Percentiles rank a stretch among this genome's conserved stretches.
These are phyloP conservation scores for Viridothelium virens DNA, from an alignment of 495 filamentous ascomycete species.

Conservation along the genomic window DNA sequence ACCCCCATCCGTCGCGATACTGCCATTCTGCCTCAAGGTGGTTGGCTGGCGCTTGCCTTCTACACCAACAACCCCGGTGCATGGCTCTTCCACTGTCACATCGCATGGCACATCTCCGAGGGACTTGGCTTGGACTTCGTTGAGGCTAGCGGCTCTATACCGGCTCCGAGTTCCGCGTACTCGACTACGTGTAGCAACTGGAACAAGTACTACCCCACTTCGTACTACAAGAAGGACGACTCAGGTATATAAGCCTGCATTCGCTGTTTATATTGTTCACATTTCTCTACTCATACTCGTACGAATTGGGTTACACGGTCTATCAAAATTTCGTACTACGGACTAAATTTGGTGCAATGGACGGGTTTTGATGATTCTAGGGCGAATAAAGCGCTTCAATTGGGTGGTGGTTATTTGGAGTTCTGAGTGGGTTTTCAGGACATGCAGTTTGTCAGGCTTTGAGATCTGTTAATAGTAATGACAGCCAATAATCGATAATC, in stretches of 20 bases:
- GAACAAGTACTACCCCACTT: conserved; percentile 20
- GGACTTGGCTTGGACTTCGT: conserved; percentile 34
- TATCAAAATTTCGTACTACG: conserved; percentile 4
- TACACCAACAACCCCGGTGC: conserved; percentile 34
- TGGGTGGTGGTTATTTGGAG: not conserved
- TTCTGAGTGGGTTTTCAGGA: not conserved
- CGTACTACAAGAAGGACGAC: conserved; percentile 20
- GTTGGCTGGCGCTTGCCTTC: conserved; percentile 35
- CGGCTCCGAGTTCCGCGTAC: conserved; percentile 13
- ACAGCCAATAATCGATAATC: no score
- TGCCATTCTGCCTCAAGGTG: conserved; percentile 30
- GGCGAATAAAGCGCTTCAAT: not conserved
- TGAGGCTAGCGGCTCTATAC: conserved; percentile 19
- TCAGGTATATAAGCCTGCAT: conserved; percentile 20
- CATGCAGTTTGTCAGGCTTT: not conserved
- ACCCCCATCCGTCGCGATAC: conserved; percentile 35
- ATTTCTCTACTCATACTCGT: not conserved
- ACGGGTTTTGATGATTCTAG: not conserved
- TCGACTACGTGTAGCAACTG: conserved; percentile 16
- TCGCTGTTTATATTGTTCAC: not conserved
- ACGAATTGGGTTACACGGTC: not conserved
- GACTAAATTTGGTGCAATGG: not conserved
- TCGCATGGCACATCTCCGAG: conserved; percentile 34
- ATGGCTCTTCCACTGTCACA: conserved; percentile 35
- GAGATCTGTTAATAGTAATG: no score